phyloP scores from a whole-genome alignment of 2,329 filamentous ascomycete species.

The Fusarium siculi region DNA sequence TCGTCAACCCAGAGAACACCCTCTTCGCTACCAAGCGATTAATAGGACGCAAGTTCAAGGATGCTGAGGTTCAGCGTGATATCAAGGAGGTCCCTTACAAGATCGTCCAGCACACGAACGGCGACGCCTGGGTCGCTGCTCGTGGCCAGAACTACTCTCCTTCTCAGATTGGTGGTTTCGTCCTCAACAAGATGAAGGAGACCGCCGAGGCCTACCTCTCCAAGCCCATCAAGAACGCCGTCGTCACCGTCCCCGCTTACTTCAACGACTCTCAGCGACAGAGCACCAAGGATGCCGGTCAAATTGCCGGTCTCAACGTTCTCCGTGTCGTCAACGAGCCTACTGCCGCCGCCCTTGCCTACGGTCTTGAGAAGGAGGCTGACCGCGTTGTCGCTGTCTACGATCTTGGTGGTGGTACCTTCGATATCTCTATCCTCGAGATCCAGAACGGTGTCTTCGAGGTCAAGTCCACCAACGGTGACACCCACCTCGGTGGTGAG shows the following conservation, averaged over 20 bases:
- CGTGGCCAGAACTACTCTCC: slow-evolving; percentile 96
- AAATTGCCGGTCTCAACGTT: slow-evolving; percentile 95
- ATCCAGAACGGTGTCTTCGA: slow-evolving; percentile 99
- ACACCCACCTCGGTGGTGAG: slow-evolving; percentile 97
- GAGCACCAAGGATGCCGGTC: slow-evolving; percentile 97
- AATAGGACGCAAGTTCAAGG: slow-evolving; percentile 96
- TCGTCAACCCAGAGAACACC: slow-evolving; percentile 98
- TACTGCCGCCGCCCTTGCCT: slow-evolving; percentile 93
- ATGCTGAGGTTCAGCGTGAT: slow-evolving; percentile 93
- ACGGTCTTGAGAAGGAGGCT: slow-evolving; percentile 93
- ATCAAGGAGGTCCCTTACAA: slow-evolving; percentile 99
- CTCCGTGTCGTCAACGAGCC: slow-evolving; percentile 98
- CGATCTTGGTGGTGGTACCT: slow-evolving; percentile 98
- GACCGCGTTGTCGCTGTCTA: slow-evolving; percentile 94
- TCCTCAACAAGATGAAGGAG: slow-evolving; percentile 99
- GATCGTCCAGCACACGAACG: slow-evolving; percentile 96
- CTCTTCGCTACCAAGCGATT: slow-evolving; percentile 98
- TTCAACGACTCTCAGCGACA: slow-evolving; percentile 99
- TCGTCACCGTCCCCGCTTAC: slow-evolving; percentile 96
- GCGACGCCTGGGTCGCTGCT: slow-evolving; percentile 94
- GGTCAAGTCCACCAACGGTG: slow-evolving; percentile 99
- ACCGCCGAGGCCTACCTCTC: slow-evolving; percentile 93
- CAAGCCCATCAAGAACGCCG: slow-evolving; percentile 86
- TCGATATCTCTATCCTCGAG: slow-evolving; percentile 98
- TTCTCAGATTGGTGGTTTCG: slow-evolving; percentile 97